phyloP scores from a whole-genome alignment of 2,329 filamentous ascomycete genomes.

The Sporothrix humicola region DNA sequence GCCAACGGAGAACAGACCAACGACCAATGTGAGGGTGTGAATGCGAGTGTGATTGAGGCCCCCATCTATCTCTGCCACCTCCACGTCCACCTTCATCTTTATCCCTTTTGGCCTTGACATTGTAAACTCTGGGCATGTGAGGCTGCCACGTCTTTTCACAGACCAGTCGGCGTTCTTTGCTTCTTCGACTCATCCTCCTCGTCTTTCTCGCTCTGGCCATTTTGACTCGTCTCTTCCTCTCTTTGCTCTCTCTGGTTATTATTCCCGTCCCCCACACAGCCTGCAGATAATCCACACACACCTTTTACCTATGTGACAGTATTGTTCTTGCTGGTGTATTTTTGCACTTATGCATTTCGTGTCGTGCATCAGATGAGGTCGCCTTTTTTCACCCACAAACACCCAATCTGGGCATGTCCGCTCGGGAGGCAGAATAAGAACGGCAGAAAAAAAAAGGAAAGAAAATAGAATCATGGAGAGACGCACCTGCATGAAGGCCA shows the following conservation, averaged over 20 bases:
- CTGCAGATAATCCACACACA: constrained; percentile 12
- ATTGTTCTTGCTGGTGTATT: not conserved
- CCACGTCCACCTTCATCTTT: not conserved
- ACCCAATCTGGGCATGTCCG: not conserved
- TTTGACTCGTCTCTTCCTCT: constrained; percentile 3
- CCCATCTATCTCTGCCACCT: not conserved
- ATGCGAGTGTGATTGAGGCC: constrained; percentile 9
- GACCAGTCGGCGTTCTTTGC: not conserved
- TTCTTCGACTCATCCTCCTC: not conserved
- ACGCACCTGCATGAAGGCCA: too few species aligned
- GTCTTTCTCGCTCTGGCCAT: not conserved
- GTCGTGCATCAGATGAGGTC: constrained; percentile 1
- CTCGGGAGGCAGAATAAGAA: constrained; percentile 4
- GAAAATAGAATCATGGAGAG: too few species aligned
- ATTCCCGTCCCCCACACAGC: not conserved
- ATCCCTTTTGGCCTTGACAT: not conserved
- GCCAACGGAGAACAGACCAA: not conserved
- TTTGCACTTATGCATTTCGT: not conserved
- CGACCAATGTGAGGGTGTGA: not conserved
- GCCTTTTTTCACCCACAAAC: not conserved
- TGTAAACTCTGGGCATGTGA: constrained; percentile 8
- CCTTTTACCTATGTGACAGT: not conserved
- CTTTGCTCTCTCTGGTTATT: not conserved
- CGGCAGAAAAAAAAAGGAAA: constrained; percentile 4
- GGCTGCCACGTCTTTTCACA: not conserved